Conservation (phyloP, 352 stramenopile genomes). For the Pythium apleroticum region DNA sequence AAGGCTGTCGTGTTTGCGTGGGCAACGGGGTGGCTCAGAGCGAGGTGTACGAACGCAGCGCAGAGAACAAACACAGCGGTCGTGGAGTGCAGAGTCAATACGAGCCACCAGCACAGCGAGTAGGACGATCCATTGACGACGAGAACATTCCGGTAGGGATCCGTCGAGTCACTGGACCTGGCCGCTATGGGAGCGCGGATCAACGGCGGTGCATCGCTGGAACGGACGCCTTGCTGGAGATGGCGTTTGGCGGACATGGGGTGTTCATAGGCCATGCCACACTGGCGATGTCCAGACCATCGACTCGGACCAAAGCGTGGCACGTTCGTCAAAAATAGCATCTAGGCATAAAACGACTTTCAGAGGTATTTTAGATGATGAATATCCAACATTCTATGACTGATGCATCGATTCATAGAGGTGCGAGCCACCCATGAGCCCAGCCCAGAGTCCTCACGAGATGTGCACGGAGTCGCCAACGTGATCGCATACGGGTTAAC, state of each 20-base stretch:
- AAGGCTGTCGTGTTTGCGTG: neutral
- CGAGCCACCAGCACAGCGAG: slow-evolving; percentile 9
- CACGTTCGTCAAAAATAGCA: too few species aligned
- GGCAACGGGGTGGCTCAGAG: neutral
- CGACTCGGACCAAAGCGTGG: too few species aligned
- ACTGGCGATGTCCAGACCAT: too few species aligned
- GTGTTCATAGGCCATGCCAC: too few species aligned
- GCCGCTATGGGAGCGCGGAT: neutral
- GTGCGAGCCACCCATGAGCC: too few species aligned
- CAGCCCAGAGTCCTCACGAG: too few species aligned
- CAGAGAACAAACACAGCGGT: slow-evolving; percentile 2
- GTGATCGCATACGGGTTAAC: neutral
- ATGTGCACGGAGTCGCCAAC: neutral
- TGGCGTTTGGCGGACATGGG: too few species aligned
- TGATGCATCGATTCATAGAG: too few species aligned
- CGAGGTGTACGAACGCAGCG: slow-evolving; percentile 10
- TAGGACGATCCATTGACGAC: neutral
- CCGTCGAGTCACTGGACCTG: neutral
- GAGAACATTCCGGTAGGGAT: neutral
- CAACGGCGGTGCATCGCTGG: neutral
- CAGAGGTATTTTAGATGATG: too few species aligned
- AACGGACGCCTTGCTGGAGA: neutral
- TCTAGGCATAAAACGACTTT: too few species aligned
- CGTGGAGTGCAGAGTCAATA: neutral
- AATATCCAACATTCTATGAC: too few species aligned